phyloP scores from a whole-genome alignment of 2,329 filamentous ascomycete species.

The Alternaria consortialis region DNA sequence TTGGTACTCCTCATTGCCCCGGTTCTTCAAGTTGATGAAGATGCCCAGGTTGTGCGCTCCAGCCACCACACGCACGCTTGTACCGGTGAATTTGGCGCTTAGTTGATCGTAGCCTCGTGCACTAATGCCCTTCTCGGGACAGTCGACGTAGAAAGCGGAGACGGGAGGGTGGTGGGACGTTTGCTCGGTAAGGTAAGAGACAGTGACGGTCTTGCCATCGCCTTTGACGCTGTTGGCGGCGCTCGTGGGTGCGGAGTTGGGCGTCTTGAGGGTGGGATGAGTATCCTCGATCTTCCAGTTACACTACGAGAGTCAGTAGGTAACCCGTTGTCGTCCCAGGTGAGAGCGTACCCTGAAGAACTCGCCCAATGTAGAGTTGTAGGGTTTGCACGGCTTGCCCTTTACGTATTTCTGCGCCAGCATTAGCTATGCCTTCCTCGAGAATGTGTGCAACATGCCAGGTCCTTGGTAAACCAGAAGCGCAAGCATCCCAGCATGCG shows the following conservation, averaged over 20 bases:
- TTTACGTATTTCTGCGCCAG: slow-evolving; percentile 87
- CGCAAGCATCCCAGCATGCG: slow-evolving; percentile 94
- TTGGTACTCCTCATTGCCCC: slow-evolving; percentile 90
- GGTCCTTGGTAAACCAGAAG: slow-evolving; percentile 99
- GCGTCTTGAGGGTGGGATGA: slow-evolving; percentile 66
- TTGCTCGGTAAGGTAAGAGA: slow-evolving; percentile 96
- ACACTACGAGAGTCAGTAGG: slow-evolving; percentile 65
- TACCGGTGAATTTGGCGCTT: slow-evolving; percentile 96
- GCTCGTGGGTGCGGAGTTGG: slow-evolving; percentile 53
- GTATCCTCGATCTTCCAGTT: slow-evolving; percentile 93
- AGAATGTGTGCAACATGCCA: slow-evolving; percentile 60
- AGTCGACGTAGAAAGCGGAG: slow-evolving; percentile 93
- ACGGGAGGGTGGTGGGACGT: slow-evolving; percentile 98
- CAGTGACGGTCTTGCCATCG: slow-evolving; percentile 68
- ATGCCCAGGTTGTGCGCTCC: slow-evolving; percentile 96
- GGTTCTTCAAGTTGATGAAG: slow-evolving; percentile 84
- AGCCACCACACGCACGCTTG: slow-evolving; percentile 87
- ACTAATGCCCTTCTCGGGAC: slow-evolving; percentile 86
- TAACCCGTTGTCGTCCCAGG: not conserved
- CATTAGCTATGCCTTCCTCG: slow-evolving; percentile 27
- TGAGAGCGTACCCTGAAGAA: slow-evolving; percentile 81
- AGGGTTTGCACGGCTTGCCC: slow-evolving; percentile 97
- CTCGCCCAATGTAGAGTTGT: slow-evolving; percentile 95
- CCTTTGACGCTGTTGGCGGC: slow-evolving; percentile 48
- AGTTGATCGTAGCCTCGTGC: slow-evolving; percentile 95